Conservation (phyloP, 768 basidiomycete genomes). For the Lactifluus subvellereus region DNA sequence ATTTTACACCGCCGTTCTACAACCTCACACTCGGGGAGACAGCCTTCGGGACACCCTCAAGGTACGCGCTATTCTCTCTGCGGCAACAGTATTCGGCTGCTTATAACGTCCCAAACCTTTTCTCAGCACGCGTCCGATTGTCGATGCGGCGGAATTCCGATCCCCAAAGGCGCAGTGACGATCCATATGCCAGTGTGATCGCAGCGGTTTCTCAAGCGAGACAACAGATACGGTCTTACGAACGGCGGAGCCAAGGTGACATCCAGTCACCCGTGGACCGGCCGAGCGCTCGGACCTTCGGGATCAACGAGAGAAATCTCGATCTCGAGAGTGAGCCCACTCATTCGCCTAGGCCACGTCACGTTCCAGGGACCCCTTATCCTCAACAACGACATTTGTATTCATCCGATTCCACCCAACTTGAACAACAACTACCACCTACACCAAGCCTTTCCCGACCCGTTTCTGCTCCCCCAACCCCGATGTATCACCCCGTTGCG, state of each 20-base stretch:
- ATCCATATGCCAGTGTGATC: constrained; percentile 14
- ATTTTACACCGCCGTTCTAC: constrained; percentile 15
- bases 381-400: constrained; percentile 1
- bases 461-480: background rate
- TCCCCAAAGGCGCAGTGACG: constrained; percentile 1
- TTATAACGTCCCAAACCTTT: background rate
- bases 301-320: constrained; percentile 17
- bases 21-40: background rate
- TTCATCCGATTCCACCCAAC: background rate
- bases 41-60: constrained; percentile 7
- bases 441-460: background rate
- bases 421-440: constrained; percentile 14
- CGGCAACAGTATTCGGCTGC: background rate
- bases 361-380: constrained; percentile 18
- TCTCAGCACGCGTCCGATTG: constrained; percentile 13
- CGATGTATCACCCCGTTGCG: background rate
- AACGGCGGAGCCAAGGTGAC: background rate
- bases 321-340: constrained; percentile 2
- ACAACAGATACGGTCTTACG: constrained; percentile 2
- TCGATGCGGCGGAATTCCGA: constrained; percentile 16
- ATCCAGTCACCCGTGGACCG: background rate
- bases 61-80: background rate
- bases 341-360: constrained; percentile 16
- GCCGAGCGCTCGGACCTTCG: constrained; percentile 9
- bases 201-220: constrained; percentile 12